A percentile compares a stretch with the other conserved stretches of the same genome.
Evolutionary conservation across 1,139 yeast genomes (phyloP).

Genomic region (Geotrichum bryndzae): DNA sequence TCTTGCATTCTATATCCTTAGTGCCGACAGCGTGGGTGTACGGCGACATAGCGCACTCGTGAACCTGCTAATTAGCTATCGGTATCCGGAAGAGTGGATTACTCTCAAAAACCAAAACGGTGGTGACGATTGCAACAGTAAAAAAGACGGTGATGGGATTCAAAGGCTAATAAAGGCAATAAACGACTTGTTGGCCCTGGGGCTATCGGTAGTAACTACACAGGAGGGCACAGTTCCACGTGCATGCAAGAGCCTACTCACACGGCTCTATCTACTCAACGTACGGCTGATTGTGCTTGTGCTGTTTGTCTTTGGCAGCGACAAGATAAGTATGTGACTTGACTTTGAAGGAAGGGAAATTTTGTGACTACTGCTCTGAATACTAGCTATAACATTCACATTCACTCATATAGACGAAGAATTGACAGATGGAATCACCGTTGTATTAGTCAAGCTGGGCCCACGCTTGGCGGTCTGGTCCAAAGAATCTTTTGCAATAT

Average conservation of each 20-base stretch:
- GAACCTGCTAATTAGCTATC: not conserved
- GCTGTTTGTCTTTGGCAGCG: not conserved
- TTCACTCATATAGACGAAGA: not conserved
- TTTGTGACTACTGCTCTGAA: no score
- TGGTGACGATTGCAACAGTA: not conserved
- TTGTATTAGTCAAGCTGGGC: not conserved
- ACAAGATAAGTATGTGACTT: not conserved
- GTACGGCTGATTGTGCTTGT: not conserved
- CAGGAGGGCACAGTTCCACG: not conserved
- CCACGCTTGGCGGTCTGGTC: not conserved
- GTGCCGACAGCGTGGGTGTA: not conserved
- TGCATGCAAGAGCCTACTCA: not conserved
- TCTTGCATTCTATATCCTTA: not conserved
- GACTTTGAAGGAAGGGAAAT: not conserved
- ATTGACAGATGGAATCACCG: not conserved
- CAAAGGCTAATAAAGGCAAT: not conserved
- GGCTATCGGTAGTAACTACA: not conserved
- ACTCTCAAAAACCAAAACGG: not conserved
- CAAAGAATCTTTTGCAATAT: not conserved
- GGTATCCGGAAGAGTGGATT: not conserved
- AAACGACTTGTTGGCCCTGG: not conserved
- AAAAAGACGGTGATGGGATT: not conserved
- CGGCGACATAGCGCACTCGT: not conserved
- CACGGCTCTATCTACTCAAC: not conserved
- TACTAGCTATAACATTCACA: not conserved